These are phyloP conservation scores for Colletotrichum liaoningense DNA, from an alignment of 2,329 filamentous ascomycete genomes.

Conservation along the genomic window DNA sequence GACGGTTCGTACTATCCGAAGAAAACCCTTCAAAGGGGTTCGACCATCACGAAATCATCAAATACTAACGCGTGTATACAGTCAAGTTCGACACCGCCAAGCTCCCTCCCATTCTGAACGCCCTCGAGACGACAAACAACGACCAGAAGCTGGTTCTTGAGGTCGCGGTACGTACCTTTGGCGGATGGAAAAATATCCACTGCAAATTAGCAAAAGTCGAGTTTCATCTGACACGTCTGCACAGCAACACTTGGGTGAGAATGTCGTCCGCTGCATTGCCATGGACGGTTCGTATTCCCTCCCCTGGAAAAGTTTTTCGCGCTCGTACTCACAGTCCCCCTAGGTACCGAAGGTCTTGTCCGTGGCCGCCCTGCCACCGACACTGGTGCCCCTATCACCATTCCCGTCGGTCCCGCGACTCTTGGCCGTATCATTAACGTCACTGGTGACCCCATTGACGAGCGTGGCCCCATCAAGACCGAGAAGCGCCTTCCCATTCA, in stretches of 20 bases:
- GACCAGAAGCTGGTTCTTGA: conserved; percentile 95
- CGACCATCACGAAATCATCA: conserved; percentile 11
- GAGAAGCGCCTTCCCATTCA: conserved; percentile 91
- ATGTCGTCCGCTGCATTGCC: conserved; percentile 99
- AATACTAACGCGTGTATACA: conserved; percentile 50
- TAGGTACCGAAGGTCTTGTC: conserved; percentile 99
- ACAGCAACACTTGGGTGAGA: conserved; percentile 99
- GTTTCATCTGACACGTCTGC: conserved; percentile 49
- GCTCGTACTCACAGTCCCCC: conserved; percentile 35
- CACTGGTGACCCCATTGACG: conserved; percentile 99
- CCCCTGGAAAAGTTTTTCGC: conserved; percentile 37
- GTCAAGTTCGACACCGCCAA: conserved; percentile 97
- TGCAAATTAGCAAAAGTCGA: conserved; percentile 2
- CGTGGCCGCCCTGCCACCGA: conserved; percentile 88
- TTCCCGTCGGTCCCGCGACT: conserved; percentile 92
- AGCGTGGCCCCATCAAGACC: conserved; percentile 97
- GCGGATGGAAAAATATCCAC: conserved; percentile 10
- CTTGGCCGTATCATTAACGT: conserved; percentile 99
- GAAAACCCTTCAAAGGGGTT: conserved; percentile 16
- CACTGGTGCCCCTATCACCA: conserved; percentile 94
- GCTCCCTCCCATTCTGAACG: conserved; percentile 97
- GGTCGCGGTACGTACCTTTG: conserved; percentile 79
- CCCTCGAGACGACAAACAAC: conserved; percentile 90
- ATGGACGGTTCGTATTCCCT: conserved; percentile 86
- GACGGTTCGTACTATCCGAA: conserved; percentile 77